Evolutionary conservation across 108 stramenopile species (phyloP), one percentile per base, ranked within the genome.

Genomic region (Cyclostephanos tholiformis): DNA sequence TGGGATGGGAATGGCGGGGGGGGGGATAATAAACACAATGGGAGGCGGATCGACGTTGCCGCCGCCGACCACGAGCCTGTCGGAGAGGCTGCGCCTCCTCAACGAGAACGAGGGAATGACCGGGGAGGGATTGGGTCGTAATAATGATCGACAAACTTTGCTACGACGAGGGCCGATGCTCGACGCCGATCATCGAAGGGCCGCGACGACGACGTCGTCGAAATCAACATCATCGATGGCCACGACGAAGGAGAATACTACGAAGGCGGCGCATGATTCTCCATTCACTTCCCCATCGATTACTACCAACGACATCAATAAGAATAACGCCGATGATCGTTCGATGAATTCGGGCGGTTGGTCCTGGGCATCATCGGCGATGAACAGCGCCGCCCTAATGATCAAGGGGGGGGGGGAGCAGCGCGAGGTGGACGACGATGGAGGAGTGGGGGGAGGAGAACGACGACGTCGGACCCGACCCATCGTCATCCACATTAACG

Each of bases 61-160:
- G 32, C 4, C 32, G 32, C 32, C 32, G 62, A 35, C 17, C n/a
- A 23, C 16, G 67, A 38, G 51, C 51, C 53, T 67, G 23, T 52
- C 67, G 19, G 67, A 67, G 29, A 67, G 38, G 35, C 22, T 67
- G 38, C 67, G 50, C 9, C 53, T 30, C 12, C 63, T 53, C 3
- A 17, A 56, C 22, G 20, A 56, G 4, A 53, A 22, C 56, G 19
- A 32, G 14, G 58, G 36, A 36, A 36, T 6, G 6, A 36, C 36
- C 36, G 6, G 6, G 36, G 4, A 4, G 36, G 36, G 6, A 4
- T 36, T 4, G 36, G 32, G 58, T 55, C 57, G 53, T 19, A 27
- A 69, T 39, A 14, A 32, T 25, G 27, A 62, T 20, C 30, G 30
- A 48, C 59, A 71, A n/a, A n/a, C n/a, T n/a, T n/a, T n/a, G n/a